Evolutionary conservation across 768 basidiomycete genomes (phyloP).

Genomic region (Lentinula lateritia): DNA sequence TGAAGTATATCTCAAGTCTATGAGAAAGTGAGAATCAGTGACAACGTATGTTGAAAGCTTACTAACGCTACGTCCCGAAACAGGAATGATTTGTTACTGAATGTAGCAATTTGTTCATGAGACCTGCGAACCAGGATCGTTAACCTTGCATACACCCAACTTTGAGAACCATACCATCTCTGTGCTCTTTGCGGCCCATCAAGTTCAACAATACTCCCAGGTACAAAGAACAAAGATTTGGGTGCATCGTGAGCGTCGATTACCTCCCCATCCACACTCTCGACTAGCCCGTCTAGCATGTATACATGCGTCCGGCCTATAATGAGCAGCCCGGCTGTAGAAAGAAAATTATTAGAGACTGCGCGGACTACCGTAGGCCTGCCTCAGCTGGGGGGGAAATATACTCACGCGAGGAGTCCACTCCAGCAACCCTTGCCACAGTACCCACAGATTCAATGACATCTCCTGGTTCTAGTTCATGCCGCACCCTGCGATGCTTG

Average conservation of each 20-base stretch:
- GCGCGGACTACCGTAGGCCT: too few relatives aligned
- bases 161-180: constrained; percentile 56
- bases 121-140: constrained; percentile 40
- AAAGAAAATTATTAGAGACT: neutral
- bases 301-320: constrained; percentile 83
- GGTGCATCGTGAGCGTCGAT: constrained; percentile 87
- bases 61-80: constrained; percentile 89
- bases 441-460: constrained; percentile 84
- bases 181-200: constrained; percentile 77
- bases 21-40: neutral
- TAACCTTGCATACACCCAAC: neutral
- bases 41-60: neutral
- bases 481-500: constrained; percentile 81
- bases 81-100: constrained; percentile 77
- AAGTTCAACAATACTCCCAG: constrained; percentile 78
- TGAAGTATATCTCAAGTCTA: constrained; percentile 82
- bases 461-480: constrained; percentile 85
- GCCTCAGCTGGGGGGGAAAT: too few relatives aligned
- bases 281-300: constrained; percentile 85
- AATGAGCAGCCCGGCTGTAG: constrained; percentile 78
- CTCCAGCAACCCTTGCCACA: constrained; percentile 82
- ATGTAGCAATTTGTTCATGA: constrained; percentile 72
- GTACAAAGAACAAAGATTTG: constrained; percentile 72
- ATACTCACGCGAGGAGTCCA: constrained; percentile 86
- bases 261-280: constrained; percentile 82